Evolutionary conservation across 495 filamentous ascomycete genomes (phyloP).

Genomic region (Polyplosphaeria fusca): DNA sequence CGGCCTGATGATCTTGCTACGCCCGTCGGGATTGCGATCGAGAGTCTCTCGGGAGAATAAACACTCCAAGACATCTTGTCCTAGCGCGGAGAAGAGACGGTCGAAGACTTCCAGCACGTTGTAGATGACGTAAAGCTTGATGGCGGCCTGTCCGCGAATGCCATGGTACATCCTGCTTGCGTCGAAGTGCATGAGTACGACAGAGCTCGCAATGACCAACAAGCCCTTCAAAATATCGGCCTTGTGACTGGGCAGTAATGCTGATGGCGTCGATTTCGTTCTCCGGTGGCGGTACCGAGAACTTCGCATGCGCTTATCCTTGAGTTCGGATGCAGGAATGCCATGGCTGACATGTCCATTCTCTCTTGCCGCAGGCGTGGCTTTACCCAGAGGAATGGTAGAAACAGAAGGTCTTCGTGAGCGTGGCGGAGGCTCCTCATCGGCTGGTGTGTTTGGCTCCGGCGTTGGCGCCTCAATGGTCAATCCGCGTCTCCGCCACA

Average conservation of each 20-base stretch:
- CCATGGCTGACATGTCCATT: conserved; percentile 13
- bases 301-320: conserved; percentile 30
- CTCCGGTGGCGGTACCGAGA: conserved; percentile 61
- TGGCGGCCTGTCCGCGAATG: conserved; percentile 91
- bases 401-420: conserved; percentile 39
- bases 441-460: conserved; percentile 28
- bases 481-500: conserved; percentile 63
- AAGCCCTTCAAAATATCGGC: conserved; percentile 89
- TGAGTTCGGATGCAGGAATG: conserved; percentile 3
- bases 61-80: conserved; percentile 94
- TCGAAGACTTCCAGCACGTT: conserved; percentile 91
- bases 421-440: conserved; percentile 33
- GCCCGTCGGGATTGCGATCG: conserved; percentile 78
- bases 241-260: conserved; percentile 81
- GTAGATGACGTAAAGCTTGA: conserved; percentile 98
- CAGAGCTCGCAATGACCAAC: conserved; percentile 78
- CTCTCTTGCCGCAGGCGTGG: conserved; percentile 18
- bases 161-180: conserved; percentile 98
- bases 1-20: conserved; percentile 87
- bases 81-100: conserved; percentile 80
- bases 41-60: conserved; percentile 90
- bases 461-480: conserved; percentile 30
- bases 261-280: conserved; percentile 79
- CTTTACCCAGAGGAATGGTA: background rate
- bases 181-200: conserved; percentile 85